A percentile compares a stretch with the other conserved stretches of the same genome.
Evolutionary conservation across 371 early-diverging fungal species (phyloP).

Genomic region (Neoconidiobolus thromboides): DNA sequence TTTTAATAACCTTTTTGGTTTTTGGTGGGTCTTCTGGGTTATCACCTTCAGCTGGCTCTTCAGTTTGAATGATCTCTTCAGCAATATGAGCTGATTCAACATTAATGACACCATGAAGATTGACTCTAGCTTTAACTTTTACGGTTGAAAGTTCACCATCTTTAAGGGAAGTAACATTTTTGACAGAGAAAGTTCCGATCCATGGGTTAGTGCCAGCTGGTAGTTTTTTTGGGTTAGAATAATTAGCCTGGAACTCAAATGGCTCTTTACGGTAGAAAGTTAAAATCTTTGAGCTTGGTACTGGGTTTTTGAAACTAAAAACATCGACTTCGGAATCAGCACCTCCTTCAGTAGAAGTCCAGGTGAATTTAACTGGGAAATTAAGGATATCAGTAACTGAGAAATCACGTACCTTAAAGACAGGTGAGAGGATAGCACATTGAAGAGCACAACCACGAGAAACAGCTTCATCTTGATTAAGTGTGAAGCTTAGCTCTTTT

Average conservation of each 20-base stretch:
- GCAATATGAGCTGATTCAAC: slow-evolving; percentile 75
- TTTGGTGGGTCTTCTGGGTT: slow-evolving; percentile 18
- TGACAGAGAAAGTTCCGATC: slow-evolving; percentile 45
- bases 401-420: slow-evolving; percentile 94
- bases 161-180: slow-evolving; percentile 23
- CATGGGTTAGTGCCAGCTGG: slow-evolving; percentile 48
- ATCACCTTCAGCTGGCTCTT: slow-evolving; percentile 12
- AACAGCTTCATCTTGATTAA: slow-evolving; percentile 95
- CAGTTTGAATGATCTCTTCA: slow-evolving; percentile 67
- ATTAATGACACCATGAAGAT: slow-evolving; percentile 29
- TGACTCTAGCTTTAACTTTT: slow-evolving; percentile 67
- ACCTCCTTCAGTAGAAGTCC: slow-evolving; percentile 45
- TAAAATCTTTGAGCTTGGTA: slow-evolving; percentile 73
- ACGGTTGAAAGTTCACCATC: slow-evolving; percentile 35
- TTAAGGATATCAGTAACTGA: slow-evolving; percentile 69
- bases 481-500: slow-evolving; percentile 70
- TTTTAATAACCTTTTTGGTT: slow-evolving; percentile 76
- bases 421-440: slow-evolving; percentile 94
- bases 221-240: slow-evolving; percentile 36
- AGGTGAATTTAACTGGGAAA: slow-evolving; percentile 53
- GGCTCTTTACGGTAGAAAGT: slow-evolving; percentile 65
- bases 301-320: slow-evolving; percentile 42
- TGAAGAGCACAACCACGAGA: slow-evolving; percentile 91
- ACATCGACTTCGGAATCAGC: slow-evolving; percentile 52
- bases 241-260: slow-evolving; percentile 62